A percentile compares a stretch with the other conserved stretches of the same genome.
phyloP scores from a whole-genome alignment of 1,139 yeast species.

The Saccharomyces hybrid region DNA sequence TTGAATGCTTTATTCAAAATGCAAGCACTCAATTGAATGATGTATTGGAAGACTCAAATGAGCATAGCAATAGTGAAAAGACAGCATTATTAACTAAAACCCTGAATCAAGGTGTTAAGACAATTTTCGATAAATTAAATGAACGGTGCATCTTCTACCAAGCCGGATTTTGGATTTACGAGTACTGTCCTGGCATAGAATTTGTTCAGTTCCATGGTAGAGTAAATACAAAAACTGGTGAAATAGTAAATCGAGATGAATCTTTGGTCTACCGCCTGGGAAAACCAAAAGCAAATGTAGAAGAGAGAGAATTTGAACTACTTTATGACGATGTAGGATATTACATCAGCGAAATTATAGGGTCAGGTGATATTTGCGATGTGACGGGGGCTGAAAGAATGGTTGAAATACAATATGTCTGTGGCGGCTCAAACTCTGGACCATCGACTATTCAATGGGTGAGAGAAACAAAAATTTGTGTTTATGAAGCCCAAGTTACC shows the following conservation, averaged over 20 bases:
- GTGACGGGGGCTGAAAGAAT: slow-evolving; percentile 56
- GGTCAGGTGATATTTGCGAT: slow-evolving; percentile 67
- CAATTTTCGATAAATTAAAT: slow-evolving; percentile 27
- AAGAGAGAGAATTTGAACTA: slow-evolving; percentile 21
- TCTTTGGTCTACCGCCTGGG: slow-evolving; percentile 42
- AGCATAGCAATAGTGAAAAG: slow-evolving; percentile 10
- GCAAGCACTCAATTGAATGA: slow-evolving; percentile 1
- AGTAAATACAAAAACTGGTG: slow-evolving; percentile 7
- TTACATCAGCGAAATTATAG: slow-evolving; percentile 46
- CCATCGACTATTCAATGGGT: slow-evolving; percentile 38
- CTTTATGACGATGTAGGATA: slow-evolving; percentile 35
- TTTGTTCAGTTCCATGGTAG: slow-evolving; percentile 50
- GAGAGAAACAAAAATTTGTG: slow-evolving; percentile 65
- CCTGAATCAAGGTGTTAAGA: slow-evolving; percentile 15
- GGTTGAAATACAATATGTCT: slow-evolving; percentile 58
- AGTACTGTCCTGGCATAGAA: slow-evolving; percentile 48
- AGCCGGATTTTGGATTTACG: slow-evolving; percentile 60
- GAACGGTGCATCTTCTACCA: slow-evolving; percentile 34
- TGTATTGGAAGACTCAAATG: slow-evolving; percentile 6
- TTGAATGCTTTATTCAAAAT: slow-evolving; percentile 22
- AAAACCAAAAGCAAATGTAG: slow-evolving; percentile 28
- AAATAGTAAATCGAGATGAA: slow-evolving; percentile 17
- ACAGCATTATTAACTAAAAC: slow-evolving; percentile 10
- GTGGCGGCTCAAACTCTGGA: slow-evolving; percentile 41
- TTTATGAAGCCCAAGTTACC: slow-evolving; percentile 54